Percentiles rank a stretch among this genome's conserved stretches.
Evolutionary conservation across 202 grass and related monocot genomes (phyloP).

Genomic region (Cymbopogon flexuosus): DNA sequence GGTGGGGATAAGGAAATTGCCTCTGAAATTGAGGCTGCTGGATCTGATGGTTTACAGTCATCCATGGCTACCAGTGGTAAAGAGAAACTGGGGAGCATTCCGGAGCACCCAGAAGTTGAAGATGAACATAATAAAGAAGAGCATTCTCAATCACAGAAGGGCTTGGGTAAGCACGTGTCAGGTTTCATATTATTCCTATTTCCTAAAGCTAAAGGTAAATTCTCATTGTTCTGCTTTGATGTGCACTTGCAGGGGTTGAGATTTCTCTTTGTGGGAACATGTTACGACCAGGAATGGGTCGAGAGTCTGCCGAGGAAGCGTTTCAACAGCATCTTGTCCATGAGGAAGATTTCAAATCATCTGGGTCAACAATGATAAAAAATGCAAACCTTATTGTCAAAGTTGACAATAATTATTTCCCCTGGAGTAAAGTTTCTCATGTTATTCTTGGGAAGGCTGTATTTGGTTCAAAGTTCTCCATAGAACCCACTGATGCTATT

Average conservation of each 20-base stretch:
- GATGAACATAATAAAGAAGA: slow-evolving; percentile 52
- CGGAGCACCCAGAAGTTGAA: slow-evolving; percentile 38
- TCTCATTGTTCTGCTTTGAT: slow-evolving; percentile 41
- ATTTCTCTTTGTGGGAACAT: slow-evolving; percentile 92
- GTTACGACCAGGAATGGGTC: slow-evolving; percentile 67
- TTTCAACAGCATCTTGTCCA: slow-evolving; percentile 70
- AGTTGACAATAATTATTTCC: slow-evolving; percentile 69
- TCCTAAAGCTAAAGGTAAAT: slow-evolving; percentile 5
- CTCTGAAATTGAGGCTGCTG: slow-evolving; percentile 23
- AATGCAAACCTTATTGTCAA: slow-evolving; percentile 82
- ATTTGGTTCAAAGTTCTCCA: slow-evolving; percentile 63
- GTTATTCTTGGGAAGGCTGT: slow-evolving; percentile 83
- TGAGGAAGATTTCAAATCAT: slow-evolving; percentile 68
- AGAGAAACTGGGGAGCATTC: slow-evolving; percentile 52
- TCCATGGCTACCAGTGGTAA: slow-evolving; percentile 38
- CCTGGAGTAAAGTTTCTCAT: slow-evolving; percentile 76
- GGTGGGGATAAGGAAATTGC: slow-evolving; percentile 22
- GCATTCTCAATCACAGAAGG: slow-evolving; percentile 43
- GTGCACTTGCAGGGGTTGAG: slow-evolving; percentile 57
- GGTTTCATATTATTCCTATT: slow-evolving; percentile 15
- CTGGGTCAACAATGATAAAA: slow-evolving; percentile 77
- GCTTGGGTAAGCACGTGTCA: slow-evolving; percentile 49
- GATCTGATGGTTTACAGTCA: slow-evolving; percentile 31
- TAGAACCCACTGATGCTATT: slow-evolving; percentile 71
- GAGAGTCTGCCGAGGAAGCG: slow-evolving; percentile 60